Base-by-base conservation (phyloP, 176 grass and related monocot genomes). In the Oryza nivara region DNA sequence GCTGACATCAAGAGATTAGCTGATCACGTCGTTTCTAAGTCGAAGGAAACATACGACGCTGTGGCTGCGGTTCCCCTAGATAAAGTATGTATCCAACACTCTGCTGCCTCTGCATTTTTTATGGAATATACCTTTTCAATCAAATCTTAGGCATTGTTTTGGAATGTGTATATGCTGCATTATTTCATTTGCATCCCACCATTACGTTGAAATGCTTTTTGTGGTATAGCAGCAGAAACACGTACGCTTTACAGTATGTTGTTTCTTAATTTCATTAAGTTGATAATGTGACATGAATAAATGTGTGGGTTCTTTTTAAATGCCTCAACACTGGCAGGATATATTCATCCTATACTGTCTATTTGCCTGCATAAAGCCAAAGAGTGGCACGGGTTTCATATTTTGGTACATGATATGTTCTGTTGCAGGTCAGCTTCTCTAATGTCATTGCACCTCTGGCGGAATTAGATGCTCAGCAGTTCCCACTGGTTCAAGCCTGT, bases 401-500 rank as follows among this genome's bases (percentile, higher is more conserved):
- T 80, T 17, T 75, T 13, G 20, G 48, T 67, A 36, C 25, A 60
- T 78, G 12, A 30, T 82, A 13, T 82, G 17, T 83, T 74, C 79
- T 82, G 47, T 30, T 90, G 84, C 88, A 93, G 94, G 87, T 86
- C 88, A 89, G 75, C 68, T 97, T 92, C 86, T 79, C 77, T 47
- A 96, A 98, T 89, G 88, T 78, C 23, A 80, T 96, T 67, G 74
- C 78, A 75, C 93, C 91, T 54, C 82, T 98, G 65, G 91, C 93
- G n/a, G 91, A 98, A 67, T 77, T 98, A 80, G 96, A 98, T 81
- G 89, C 91, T 12, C 83, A 92, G 72, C 93, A 94, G 6, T 96
- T 98, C 64, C 91, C 96, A 86, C 88, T 94, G 44, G 87, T 98
- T 80, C 96, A 98, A 89, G 89, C 93, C 16, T 96, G 91, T 91